Evolutionary conservation across 2,329 filamentous ascomycete genomes (phyloP).

Genomic region (Pseudodiploospora longispora): DNA sequence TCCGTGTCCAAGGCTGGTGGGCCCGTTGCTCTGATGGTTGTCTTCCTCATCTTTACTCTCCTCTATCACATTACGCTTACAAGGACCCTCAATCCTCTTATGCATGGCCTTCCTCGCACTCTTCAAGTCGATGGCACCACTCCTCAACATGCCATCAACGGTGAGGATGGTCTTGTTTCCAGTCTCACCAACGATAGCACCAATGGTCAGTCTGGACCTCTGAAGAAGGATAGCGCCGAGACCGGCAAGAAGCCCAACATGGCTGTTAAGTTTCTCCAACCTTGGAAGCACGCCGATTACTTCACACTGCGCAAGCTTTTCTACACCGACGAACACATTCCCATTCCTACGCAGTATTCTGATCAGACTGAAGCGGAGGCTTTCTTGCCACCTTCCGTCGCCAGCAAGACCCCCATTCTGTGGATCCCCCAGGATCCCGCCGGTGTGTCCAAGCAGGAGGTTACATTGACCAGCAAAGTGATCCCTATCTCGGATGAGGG

Average conservation of each 20-base stretch:
- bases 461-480: constrained; percentile 56
- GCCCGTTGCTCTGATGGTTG: constrained; percentile 65
- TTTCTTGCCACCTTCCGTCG: constrained; percentile 65
- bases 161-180: constrained; percentile 20
- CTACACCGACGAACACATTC: constrained; percentile 1
- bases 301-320: constrained; percentile 49
- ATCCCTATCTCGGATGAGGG: constrained; percentile 68
- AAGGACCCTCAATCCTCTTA: constrained; percentile 60
- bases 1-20: constrained; percentile 58
- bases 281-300: constrained; percentile 70
- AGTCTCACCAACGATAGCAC: constrained; percentile 9
- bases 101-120: constrained; percentile 63
- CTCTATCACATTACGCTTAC: constrained; percentile 70
- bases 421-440: constrained; percentile 70
- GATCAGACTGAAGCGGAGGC: constrained; percentile 56
- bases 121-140: constrained; percentile 33
- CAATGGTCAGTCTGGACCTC: constrained; percentile 10
- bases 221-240: constrained; percentile 13
- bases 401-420: constrained; percentile 50
- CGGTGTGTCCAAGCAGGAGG: constrained; percentile 64
- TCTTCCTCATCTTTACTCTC: constrained; percentile 67
- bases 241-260: constrained; percentile 41
- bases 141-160: constrained; percentile 21
- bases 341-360: constrained; percentile 39
- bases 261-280: constrained; percentile 58